These are phyloP conservation scores for Acacia crassicarpa DNA, from an alignment of 306 rosid species.

Conservation along the genomic window DNA sequence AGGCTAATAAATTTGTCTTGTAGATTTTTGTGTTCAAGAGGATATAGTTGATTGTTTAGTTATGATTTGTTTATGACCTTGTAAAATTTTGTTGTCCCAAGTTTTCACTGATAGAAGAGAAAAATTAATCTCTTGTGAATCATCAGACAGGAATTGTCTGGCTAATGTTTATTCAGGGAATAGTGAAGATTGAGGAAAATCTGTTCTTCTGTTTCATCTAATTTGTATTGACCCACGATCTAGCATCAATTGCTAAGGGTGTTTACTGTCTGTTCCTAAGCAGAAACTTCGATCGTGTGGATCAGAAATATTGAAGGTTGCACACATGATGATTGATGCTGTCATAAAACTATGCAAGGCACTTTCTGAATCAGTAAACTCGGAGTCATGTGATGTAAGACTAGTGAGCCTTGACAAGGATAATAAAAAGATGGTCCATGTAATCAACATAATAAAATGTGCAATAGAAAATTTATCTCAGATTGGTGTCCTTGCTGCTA, in stretches of 20 bases:
- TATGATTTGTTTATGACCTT: not conserved
- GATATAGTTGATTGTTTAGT: not conserved
- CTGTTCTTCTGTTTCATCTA: not conserved
- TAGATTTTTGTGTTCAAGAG: not conserved
- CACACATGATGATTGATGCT: conserved; percentile 57
- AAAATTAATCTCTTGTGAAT: not conserved
- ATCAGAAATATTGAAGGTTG: conserved; percentile 56
- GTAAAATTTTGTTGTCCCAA: not conserved
- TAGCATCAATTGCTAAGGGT: conserved; percentile 12
- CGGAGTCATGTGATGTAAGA: conserved; percentile 48
- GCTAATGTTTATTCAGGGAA: not conserved
- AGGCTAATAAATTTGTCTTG: not conserved
- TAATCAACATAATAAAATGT: conserved; percentile 53
- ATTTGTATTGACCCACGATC: conserved; percentile 16
- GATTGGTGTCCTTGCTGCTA: conserved; percentile 82
- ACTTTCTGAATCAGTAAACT: conserved; percentile 45
- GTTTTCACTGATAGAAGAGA: not conserved
- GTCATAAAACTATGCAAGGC: conserved; percentile 63
- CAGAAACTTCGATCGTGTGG: conserved; percentile 65
- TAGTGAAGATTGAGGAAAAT: not conserved
- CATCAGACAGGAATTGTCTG: not conserved
- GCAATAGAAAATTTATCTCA: conserved; percentile 65
- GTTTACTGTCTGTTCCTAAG: conserved; percentile 28
- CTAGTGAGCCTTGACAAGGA: conserved; percentile 38
- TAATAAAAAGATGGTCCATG: conserved; percentile 40